Evolutionary conservation across 2,329 filamentous ascomycete genomes (phyloP).

Genomic region (Aspergillus felis): DNA sequence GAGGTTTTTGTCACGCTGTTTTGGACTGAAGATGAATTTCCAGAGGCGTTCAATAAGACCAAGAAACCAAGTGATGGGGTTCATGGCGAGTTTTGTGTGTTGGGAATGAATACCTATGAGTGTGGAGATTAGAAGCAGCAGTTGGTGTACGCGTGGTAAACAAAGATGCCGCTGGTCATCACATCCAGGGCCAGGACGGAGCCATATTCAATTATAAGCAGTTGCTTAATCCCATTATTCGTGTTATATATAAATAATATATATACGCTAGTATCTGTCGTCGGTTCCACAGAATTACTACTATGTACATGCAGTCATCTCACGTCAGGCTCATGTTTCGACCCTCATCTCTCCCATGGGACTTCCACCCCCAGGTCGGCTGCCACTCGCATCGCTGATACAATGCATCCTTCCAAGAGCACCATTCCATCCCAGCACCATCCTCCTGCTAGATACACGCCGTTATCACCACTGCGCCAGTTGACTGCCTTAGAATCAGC

Average conservation of each 20-base stretch:
- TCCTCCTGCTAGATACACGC: conserved; percentile 54
- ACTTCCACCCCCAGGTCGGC: conserved; percentile 48
- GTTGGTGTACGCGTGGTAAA: too few species aligned
- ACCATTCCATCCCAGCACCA: conserved; percentile 67
- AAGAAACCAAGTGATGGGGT: neutral
- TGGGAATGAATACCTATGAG: neutral
- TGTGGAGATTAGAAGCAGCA: too few species aligned
- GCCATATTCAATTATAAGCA: too few species aligned
- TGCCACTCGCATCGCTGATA: conserved; percentile 56
- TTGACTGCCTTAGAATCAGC: neutral
- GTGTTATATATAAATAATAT: neutral
- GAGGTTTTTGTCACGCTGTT: conserved; percentile 11
- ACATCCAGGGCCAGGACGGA: too few species aligned
- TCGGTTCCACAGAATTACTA: neutral
- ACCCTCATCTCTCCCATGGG: conserved; percentile 23
- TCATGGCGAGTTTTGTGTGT: neutral
- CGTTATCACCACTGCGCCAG: conserved; percentile 51
- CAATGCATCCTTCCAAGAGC: conserved; percentile 57
- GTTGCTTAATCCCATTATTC: neutral
- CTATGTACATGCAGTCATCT: neutral
- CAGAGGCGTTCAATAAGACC: neutral
- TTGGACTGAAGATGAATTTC: neutral
- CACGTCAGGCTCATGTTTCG: neutral
- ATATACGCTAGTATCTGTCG: neutral
- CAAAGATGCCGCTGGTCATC: too few species aligned